Conservation (phyloP, 768 basidiomycete species). For the Hericium rajendrae region DNA sequence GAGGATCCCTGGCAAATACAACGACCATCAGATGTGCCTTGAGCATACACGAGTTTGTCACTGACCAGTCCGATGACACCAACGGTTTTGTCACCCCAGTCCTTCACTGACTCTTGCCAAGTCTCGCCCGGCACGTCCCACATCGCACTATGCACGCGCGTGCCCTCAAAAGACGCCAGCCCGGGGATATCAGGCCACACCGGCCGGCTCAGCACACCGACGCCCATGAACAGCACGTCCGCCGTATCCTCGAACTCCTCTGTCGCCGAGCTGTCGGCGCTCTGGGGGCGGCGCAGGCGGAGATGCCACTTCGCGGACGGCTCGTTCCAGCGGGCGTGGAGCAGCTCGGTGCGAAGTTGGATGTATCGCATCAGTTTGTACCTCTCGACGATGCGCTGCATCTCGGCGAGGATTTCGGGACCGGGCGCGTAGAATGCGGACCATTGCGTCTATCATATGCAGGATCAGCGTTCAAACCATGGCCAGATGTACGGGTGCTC, state of each 20-base stretch:
- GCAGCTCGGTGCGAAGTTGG: slow-evolving; percentile 45
- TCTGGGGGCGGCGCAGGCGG: slow-evolving; percentile 25
- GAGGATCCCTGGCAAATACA: slow-evolving; percentile 11
- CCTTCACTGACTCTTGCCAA: slow-evolving; percentile 10
- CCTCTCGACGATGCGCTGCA: slow-evolving; percentile 45
- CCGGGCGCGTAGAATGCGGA: slow-evolving; percentile 9
- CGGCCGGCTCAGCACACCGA: slow-evolving; percentile 29
- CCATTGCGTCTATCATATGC: slow-evolving; percentile 15
- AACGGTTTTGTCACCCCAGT: slow-evolving; percentile 16
- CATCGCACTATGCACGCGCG: slow-evolving; percentile 28
- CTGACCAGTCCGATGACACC: slow-evolving; percentile 17
- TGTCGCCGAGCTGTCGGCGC: not conserved
- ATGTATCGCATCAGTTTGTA: slow-evolving; percentile 45
- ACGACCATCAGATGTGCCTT: not conserved
- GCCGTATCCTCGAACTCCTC: slow-evolving; percentile 13
- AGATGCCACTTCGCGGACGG: slow-evolving; percentile 46
- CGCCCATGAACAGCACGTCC: slow-evolving; percentile 26
- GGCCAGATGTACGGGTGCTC: not conserved
- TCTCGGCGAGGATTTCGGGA: slow-evolving; percentile 40
- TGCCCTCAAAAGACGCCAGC: slow-evolving; percentile 24
- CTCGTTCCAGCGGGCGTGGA: slow-evolving; percentile 41
- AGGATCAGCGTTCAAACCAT: not conserved
- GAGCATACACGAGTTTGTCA: not conserved
- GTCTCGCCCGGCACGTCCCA: slow-evolving; percentile 12
- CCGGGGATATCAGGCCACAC: slow-evolving; percentile 30